A percentile compares a stretch with the other conserved stretches of the same genome.
Evolutionary conservation across 257 asterid species (phyloP).

Genomic region (Penstemon davidsonii): DNA sequence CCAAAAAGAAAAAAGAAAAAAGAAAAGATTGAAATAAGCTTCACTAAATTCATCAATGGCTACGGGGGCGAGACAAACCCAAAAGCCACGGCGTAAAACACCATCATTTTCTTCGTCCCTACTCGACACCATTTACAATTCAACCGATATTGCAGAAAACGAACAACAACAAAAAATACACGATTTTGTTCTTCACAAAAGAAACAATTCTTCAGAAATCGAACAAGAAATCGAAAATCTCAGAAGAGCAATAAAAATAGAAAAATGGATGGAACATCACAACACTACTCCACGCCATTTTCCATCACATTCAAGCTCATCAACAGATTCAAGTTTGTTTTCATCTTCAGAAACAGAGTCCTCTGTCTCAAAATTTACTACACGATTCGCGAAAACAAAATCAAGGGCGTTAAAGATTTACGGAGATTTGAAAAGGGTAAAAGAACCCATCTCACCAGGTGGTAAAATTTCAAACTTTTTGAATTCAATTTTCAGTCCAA

Average conservation of each 20-base stretch:
- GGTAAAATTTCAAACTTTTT: constrained; percentile 42
- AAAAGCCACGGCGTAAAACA: constrained; percentile 47
- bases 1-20: not conserved
- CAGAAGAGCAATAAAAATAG: constrained; percentile 70
- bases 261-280: constrained; percentile 75
- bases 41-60: constrained; percentile 23
- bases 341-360: constrained; percentile 65
- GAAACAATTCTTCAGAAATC: constrained; percentile 32
- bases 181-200: constrained; percentile 18
- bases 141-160: constrained; percentile 39
- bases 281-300: constrained; percentile 35
- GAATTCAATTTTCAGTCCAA: constrained; percentile 52
- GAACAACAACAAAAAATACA: constrained; percentile 31
- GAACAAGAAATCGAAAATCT: constrained; percentile 64
- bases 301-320: constrained; percentile 55
- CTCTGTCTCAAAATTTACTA: constrained; percentile 44
- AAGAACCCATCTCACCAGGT: constrained; percentile 42
- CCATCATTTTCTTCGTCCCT: constrained; percentile 83
- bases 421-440: constrained; percentile 37
- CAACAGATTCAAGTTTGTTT: constrained; percentile 63
- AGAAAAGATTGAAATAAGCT: not conserved
- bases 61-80: constrained; percentile 35
- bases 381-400: constrained; percentile 37
- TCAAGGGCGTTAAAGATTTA: constrained; percentile 33
- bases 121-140: constrained; percentile 77